phyloP scores from a whole-genome alignment of 345 rosid genomes.

The Salix arbutifolia region DNA sequence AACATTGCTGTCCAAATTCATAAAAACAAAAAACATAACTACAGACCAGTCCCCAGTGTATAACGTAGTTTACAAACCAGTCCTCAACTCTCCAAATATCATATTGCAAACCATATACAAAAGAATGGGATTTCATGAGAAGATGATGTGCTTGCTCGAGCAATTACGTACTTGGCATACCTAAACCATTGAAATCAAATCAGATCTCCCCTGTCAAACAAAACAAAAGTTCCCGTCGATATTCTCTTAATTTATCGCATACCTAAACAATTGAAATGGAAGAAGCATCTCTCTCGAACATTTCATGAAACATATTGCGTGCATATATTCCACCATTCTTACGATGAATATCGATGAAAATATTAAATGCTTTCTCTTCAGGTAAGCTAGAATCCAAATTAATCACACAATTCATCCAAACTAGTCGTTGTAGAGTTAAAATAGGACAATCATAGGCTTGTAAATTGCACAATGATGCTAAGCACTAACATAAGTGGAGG shows the following conservation, averaged over 20 bases:
- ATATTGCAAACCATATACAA: neutral
- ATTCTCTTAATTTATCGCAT: neutral
- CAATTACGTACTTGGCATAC: neutral
- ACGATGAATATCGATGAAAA: neutral
- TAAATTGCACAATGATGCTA: no score
- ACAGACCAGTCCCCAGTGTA: neutral
- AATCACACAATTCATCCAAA: neutral
- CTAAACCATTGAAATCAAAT: no score
- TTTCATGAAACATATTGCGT: neutral
- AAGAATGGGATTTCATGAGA: neutral
- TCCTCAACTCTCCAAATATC: neutral
- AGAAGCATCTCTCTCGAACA: neutral
- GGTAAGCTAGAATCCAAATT: neutral
- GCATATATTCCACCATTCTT: neutral
- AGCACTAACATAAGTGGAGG: no score
- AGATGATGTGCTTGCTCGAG: neutral
- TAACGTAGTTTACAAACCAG: neutral
- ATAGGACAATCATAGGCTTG: neutral
- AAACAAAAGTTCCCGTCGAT: neutral
- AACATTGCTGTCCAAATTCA: slow-evolving; percentile 21
- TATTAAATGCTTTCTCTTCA: neutral
- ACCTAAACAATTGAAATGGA: neutral
- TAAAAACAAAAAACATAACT: neutral
- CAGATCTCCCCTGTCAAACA: no score
- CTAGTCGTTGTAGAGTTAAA: neutral